A percentile compares a stretch with the other conserved stretches of the same genome.
These are phyloP conservation scores for Geranium brycei DNA, from an alignment of 345 rosid species.

Conservation along the genomic window DNA sequence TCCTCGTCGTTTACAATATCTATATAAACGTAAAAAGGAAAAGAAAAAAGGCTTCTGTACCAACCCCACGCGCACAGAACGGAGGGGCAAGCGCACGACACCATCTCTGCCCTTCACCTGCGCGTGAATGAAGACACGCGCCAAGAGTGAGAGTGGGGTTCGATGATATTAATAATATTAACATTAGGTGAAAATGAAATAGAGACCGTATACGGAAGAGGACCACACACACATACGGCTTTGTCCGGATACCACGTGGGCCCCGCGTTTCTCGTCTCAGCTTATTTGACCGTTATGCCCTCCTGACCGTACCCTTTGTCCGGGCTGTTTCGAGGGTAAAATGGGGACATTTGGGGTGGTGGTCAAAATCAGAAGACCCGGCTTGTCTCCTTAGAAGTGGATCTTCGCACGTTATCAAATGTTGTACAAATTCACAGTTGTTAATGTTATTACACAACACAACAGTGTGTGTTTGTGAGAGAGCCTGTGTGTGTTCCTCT, in stretches of 20 bases:
- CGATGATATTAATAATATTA: too few species aligned
- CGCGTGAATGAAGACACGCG: too few species aligned
- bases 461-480: not conserved
- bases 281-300: too few species aligned
- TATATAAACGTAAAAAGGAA: too few species aligned
- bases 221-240: not conserved
- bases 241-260: not conserved
- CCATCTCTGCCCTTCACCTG: too few species aligned
- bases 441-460: not conserved
- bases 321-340: not conserved
- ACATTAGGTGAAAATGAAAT: not conserved
- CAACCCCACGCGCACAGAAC: too few species aligned
- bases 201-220: not conserved
- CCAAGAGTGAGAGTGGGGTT: too few species aligned
- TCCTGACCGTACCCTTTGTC: too few species aligned
- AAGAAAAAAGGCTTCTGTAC: too few species aligned
- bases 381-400: slow-evolving; percentile 39
- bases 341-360: not conserved
- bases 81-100: too few species aligned
- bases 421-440: not conserved
- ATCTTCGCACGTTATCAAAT: slow-evolving; percentile 52
- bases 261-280: not conserved
- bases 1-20: too few species aligned
- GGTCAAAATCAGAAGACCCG: slow-evolving; percentile 30
- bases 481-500: slow-evolving; percentile 8